Evolutionary conservation across 2,329 filamentous ascomycete species (phyloP).

Genomic region (Rachicladosporium sp.): DNA sequence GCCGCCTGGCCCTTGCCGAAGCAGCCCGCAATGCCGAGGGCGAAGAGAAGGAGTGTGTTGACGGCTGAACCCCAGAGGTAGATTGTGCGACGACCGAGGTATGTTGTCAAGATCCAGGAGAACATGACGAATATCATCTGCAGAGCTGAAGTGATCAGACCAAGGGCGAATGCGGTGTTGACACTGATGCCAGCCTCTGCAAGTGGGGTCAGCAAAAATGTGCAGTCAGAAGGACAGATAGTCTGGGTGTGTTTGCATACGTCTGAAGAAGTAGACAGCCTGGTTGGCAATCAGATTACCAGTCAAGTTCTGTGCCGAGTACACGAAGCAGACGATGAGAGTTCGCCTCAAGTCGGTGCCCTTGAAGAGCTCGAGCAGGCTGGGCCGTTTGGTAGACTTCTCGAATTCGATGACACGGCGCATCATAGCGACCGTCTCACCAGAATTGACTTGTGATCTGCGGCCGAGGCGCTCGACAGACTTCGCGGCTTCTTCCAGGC

Average conservation of each 20-base stretch:
- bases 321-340: constrained; percentile 44
- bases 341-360: constrained; percentile 44
- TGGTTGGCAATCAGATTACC: constrained; percentile 53
- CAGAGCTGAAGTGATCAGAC: constrained; percentile 53
- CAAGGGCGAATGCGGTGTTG: constrained; percentile 47
- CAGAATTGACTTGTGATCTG: constrained; percentile 25
- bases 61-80: constrained; percentile 48
- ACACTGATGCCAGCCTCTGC: constrained; percentile 47
- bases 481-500: constrained; percentile 32
- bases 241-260: constrained; percentile 25
- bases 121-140: constrained; percentile 52
- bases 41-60: constrained; percentile 43
- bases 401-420: constrained; percentile 46
- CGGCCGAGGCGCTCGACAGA: constrained; percentile 40
- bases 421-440: constrained; percentile 46
- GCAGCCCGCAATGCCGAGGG: constrained; percentile 48
- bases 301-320: constrained; percentile 47
- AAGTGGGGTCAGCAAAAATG: constrained; percentile 10
- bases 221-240: neutral
- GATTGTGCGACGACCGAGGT: constrained; percentile 51
- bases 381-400: constrained; percentile 35
- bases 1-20: constrained; percentile 27
- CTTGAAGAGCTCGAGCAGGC: constrained; percentile 40
- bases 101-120: constrained; percentile 54
- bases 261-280: constrained; percentile 50